These are phyloP conservation scores for Penstemon barbatus DNA, from an alignment of 257 asterid genomes.

Conservation along the genomic window DNA sequence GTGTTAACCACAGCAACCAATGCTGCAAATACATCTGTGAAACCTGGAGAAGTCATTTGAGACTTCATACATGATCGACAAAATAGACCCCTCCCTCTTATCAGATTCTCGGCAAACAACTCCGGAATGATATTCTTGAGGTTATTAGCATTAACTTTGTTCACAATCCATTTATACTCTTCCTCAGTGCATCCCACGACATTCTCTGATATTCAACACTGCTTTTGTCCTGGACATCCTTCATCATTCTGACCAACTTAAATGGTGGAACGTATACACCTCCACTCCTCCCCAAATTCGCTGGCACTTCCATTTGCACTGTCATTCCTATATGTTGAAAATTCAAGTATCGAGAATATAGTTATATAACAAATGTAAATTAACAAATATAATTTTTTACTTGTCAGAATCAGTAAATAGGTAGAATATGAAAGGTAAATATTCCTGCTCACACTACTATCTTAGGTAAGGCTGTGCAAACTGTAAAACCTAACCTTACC, in stretches of 20 bases:
- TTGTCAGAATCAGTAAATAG: no score
- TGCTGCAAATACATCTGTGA: slow-evolving; percentile 89
- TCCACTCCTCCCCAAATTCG: slow-evolving; percentile 69
- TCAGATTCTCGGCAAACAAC: slow-evolving; percentile 83
- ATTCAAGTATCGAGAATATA: no score
- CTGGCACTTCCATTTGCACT: slow-evolving; percentile 29
- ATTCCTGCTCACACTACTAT: no score
- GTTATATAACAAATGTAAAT: no score
- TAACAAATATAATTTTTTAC: no score
- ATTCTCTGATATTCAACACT: slow-evolving; percentile 82
- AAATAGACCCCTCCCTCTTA: slow-evolving; percentile 85
- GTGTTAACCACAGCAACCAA: slow-evolving; percentile 90
- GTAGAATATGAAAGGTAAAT: no score
- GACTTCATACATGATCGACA: slow-evolving; percentile 97
- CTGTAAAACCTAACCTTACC: no score
- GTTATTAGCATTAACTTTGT: slow-evolving; percentile 82
- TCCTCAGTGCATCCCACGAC: slow-evolving; percentile 95
- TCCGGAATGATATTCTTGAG: slow-evolving; percentile 85
- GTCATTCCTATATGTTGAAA: no score
- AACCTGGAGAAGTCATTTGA: slow-evolving; percentile 93
- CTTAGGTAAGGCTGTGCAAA: no score
- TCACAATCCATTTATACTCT: slow-evolving; percentile 89
- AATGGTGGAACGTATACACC: slow-evolving; percentile 90
- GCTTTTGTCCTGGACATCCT: slow-evolving; percentile 73
- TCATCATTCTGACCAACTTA: slow-evolving; percentile 81